A percentile compares a stretch with the other conserved stretches of the same genome.
Evolutionary conservation across 2,329 filamentous ascomycete species (phyloP).

Genomic region (Aspergillus japonicus): DNA sequence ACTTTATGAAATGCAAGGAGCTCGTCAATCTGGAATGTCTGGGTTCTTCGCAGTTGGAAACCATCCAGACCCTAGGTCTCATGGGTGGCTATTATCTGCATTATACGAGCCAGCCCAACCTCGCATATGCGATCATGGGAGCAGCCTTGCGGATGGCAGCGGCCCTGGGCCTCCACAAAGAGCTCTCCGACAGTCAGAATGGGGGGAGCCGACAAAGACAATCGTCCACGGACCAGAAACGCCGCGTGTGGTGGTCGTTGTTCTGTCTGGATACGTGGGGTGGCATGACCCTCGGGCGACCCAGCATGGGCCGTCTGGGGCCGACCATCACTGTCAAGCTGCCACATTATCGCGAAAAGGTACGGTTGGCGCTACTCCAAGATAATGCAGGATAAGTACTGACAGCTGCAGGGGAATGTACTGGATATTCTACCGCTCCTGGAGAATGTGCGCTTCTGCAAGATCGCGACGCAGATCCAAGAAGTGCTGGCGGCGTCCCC

Average conservation of each 20-base stretch:
- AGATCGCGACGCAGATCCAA: conserved; percentile 74
- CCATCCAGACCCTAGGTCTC: conserved; percentile 67
- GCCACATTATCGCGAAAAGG: conserved; percentile 53
- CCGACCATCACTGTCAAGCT: conserved; percentile 65
- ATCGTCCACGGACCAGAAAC: conserved; percentile 59
- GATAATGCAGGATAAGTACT: conserved; percentile 28
- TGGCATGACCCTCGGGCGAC: conserved; percentile 67
- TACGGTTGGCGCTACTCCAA: conserved; percentile 29
- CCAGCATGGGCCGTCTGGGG: conserved; percentile 67
- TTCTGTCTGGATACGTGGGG: conserved; percentile 75
- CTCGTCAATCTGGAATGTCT: conserved; percentile 67
- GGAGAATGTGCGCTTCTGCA: conserved; percentile 76
- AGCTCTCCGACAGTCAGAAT: conserved; percentile 51
- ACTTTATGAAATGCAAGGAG: conserved; percentile 67
- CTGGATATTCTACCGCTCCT: conserved; percentile 68
- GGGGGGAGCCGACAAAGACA: conserved; percentile 47
- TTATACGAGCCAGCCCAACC: conserved; percentile 74
- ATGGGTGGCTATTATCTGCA: conserved; percentile 76
- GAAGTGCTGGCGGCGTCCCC: conserved; percentile 70
- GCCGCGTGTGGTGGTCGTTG: conserved; percentile 72
- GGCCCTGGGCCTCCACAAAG: conserved; percentile 68
- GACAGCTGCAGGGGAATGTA: conserved; percentile 52
- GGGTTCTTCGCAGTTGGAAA: conserved; percentile 70
- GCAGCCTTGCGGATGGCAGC: conserved; percentile 73
- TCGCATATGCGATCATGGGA: conserved; percentile 71